Evolutionary conservation across 495 filamentous ascomycete genomes (phyloP), one percentile per base, ranked within the genome.

Genomic region (Polyplosphaeria fusca): DNA sequence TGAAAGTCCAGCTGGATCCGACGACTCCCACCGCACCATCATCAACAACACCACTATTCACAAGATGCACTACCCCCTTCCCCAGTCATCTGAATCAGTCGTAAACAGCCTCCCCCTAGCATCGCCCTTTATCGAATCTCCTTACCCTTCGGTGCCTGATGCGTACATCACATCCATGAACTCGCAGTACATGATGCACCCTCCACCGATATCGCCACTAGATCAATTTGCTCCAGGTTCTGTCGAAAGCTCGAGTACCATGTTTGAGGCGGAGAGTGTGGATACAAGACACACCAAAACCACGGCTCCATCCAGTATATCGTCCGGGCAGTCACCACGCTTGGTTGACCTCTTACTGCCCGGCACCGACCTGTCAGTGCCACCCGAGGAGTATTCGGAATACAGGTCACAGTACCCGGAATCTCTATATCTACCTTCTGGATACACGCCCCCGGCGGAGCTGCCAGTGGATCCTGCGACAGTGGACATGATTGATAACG

Each of bases 311-410:
- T 71, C 71, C 14, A 68, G 61, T 42, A 39, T 70, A 5, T 67
- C 64, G 30, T 73, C 72, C 18, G 74, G 71, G 3, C 70, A 74
- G 24, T 74, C 72, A 27, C 75, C 75, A 22, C 65, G 66, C 40
- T 50, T 78, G 47, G 68, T 72, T 24, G 73, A 77, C 62, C 67
- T 76, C 18, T 52, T 78, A 1, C 46, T 74, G 25, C 75, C 75
- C 12, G 73, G 71, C 13, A 73, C 74, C 2, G 73, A 76, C 43
- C 62, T 78, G 7, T 72, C 68, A 46, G 64, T 67, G 19, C 59
- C 69, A 3, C 64, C 70, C 18, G 45, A 69, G 22, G 69, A 73
- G 18, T 71, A 66, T 32, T 53, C 59, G 32, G 56, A 63, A 16
- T 72, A 58, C 28, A 57, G 65, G 41, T 42, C 70, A 11, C 58